Base-by-base conservation (phyloP, 2,329 filamentous ascomycete species). In the Ophidiomyces ophidiicola region DNA sequence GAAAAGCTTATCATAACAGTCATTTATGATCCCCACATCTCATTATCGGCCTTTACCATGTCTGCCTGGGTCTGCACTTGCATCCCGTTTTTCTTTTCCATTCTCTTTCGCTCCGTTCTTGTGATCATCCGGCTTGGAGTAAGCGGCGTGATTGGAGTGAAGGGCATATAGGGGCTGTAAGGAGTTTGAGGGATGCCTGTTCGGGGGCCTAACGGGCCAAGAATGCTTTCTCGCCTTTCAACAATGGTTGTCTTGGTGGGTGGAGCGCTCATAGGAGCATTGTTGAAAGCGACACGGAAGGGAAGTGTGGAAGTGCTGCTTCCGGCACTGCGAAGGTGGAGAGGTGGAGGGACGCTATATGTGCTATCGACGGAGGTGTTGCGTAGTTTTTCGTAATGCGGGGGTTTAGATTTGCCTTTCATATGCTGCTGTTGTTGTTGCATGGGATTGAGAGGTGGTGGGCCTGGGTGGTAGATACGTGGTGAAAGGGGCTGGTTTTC, bases 401-500 rank as follows among this genome's bases (percentile, higher is more conserved):
- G 21, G 6, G 3, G 8, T 20, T 15, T 36, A 19, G 32, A 12
- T 23, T 34, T 39, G 3, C 20, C 30, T 14, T 34, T 46, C 15
- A 46, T 36, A 8, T 49, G 18, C 12, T 48, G 41, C 31, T 34
- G 24, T 39, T 39, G 37, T 10, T 39, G 36, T 28, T 44, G 54
- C 32, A 49, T 43, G 4, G 71, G 70, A 3, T 68, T 67, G 5
- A 63, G 63, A n/a, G 73, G 72, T 2, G 72, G 70, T 5, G 68
- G 65, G 2, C 69, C 67, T 0, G 70, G 70, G 32, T 67, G 67
- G 55, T 75, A 75, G 46, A 68, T 59, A 29, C 71, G 64, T 6
- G 73, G 73, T 1, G 71, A 73, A 3, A 77, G 59, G 1, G 73
- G 69, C n/a, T 70, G 64, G n/a, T 60, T 64, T 15, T 67, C 64